These are phyloP conservation scores for Bassia scoparia DNA, from an alignment of 148 eudicot species.

Conservation along the genomic window DNA sequence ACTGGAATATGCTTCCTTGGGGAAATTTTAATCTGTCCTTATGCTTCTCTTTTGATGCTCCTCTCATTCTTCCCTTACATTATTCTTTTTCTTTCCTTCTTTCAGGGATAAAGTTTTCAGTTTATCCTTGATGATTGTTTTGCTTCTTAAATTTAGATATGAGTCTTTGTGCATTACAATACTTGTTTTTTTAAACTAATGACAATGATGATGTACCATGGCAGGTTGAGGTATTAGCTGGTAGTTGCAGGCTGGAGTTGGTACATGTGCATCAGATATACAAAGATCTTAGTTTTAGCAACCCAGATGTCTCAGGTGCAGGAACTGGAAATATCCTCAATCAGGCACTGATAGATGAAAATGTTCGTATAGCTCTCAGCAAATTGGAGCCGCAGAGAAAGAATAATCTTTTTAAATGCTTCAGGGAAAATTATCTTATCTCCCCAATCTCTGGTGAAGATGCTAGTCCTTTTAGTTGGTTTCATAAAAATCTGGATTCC, in stretches of 20 bases:
- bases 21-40: neutral
- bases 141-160: neutral
- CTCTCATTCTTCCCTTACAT: neutral
- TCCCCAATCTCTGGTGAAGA: slow-evolving; percentile 47
- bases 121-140: neutral
- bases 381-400: slow-evolving; percentile 41
- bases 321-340: slow-evolving; percentile 17
- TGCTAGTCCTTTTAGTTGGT: slow-evolving; percentile 38
- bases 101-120: neutral
- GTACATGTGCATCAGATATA: slow-evolving; percentile 40
- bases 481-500: slow-evolving; percentile 34
- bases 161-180: neutral
- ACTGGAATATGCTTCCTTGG: neutral
- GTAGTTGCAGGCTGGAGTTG: slow-evolving; percentile 55
- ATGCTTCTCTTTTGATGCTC: neutral
- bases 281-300: slow-evolving; percentile 39
- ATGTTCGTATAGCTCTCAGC: slow-evolving; percentile 36
- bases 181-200: slow-evolving; percentile 1
- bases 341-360: slow-evolving; percentile 31
- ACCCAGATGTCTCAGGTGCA: slow-evolving; percentile 21
- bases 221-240: slow-evolving; percentile 65
- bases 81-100: neutral
- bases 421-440: slow-evolving; percentile 41
- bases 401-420: slow-evolving; percentile 50
- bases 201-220: slow-evolving; percentile 13